Conservation (phyloP, 805 yeast species). For the Ogataea nitratoaversa region DNA sequence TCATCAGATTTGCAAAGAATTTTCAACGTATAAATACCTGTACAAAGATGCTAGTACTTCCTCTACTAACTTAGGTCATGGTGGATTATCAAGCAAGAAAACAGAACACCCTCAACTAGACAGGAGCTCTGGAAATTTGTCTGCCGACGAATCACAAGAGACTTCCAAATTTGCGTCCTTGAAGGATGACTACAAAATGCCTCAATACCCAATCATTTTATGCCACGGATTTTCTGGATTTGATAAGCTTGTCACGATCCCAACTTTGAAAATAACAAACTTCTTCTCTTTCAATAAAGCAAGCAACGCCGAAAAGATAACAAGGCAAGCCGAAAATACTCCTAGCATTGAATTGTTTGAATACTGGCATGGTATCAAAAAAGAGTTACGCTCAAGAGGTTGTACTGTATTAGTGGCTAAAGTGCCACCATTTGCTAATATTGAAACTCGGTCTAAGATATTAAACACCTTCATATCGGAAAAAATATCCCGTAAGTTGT, state of each 20-base stretch:
- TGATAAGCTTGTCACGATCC: slow-evolving; percentile 48
- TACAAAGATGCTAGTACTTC: not conserved
- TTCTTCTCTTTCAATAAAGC: slow-evolving; percentile 20
- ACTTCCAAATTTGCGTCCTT: slow-evolving; percentile 30
- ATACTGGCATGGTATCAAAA: slow-evolving; percentile 80
- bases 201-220: slow-evolving; percentile 69
- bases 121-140: slow-evolving; percentile 7
- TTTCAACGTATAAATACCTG: not conserved
- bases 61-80: not conserved
- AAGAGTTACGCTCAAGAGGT: slow-evolving; percentile 56
- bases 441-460: slow-evolving; percentile 59
- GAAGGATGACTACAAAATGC: slow-evolving; percentile 46
- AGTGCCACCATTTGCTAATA: slow-evolving; percentile 80
- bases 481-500: slow-evolving; percentile 10
- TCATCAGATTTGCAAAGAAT: not conserved
- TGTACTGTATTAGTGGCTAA: slow-evolving; percentile 65
- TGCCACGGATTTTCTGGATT: slow-evolving; percentile 90
- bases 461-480: slow-evolving; percentile 48
- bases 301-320: slow-evolving; percentile 6
- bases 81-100: not conserved
- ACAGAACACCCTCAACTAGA: slow-evolving; percentile 8
- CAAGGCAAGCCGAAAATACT: slow-evolving; percentile 7
- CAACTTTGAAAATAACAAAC: slow-evolving; percentile 12
- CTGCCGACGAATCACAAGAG: slow-evolving; percentile 22
- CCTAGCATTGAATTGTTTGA: slow-evolving; percentile 44